phyloP scores from a whole-genome alignment of 2,329 filamentous ascomycete genomes.

The Penicillium corylophilum region DNA sequence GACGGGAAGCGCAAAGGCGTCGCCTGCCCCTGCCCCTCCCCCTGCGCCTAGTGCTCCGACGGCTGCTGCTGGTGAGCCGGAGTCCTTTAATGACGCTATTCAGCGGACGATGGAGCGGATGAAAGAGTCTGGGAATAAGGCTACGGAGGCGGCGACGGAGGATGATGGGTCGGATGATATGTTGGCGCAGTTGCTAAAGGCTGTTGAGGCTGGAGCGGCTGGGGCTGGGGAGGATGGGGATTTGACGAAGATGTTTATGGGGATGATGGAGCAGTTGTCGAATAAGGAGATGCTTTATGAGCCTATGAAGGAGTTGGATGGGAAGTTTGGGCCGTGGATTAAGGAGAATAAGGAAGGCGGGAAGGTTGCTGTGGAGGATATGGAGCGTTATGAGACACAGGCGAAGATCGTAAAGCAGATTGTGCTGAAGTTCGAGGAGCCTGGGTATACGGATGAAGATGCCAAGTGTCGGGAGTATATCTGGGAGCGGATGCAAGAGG shows the following conservation, averaged over 20 bases:
- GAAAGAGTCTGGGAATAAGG: slow-evolving; percentile 82
- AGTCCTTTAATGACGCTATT: slow-evolving; percentile 88
- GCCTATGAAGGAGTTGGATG: slow-evolving; percentile 94
- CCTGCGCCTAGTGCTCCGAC: slow-evolving; percentile 14
- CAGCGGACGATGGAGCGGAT: slow-evolving; percentile 93
- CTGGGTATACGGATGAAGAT: slow-evolving; percentile 78
- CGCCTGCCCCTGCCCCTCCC: slow-evolving; percentile 17
- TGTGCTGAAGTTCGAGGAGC: slow-evolving; percentile 81
- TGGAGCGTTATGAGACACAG: slow-evolving; percentile 79
- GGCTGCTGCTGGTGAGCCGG: slow-evolving; percentile 40
- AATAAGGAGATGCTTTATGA: slow-evolving; percentile 98
- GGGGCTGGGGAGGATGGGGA: slow-evolving; percentile 70
- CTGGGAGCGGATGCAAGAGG: slow-evolving; percentile 97
- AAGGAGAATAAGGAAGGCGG: slow-evolving; percentile 66
- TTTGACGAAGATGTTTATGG: slow-evolving; percentile 90
- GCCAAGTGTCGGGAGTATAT: slow-evolving; percentile 83
- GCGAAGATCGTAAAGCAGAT: slow-evolving; percentile 79
- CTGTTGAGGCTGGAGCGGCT: slow-evolving; percentile 67
- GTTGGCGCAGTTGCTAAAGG: slow-evolving; percentile 87
- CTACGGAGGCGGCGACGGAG: slow-evolving; percentile 68
- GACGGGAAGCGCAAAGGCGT: slow-evolving; percentile 6
- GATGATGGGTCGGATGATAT: slow-evolving; percentile 72
- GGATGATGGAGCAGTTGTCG: slow-evolving; percentile 98
- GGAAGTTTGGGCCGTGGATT: slow-evolving; percentile 91
- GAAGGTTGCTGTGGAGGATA: slow-evolving; percentile 65